Evolutionary conservation across 495 filamentous ascomycete genomes (phyloP), one percentile per base, ranked within the genome.

Genomic region (Penicillium canescens): DNA sequence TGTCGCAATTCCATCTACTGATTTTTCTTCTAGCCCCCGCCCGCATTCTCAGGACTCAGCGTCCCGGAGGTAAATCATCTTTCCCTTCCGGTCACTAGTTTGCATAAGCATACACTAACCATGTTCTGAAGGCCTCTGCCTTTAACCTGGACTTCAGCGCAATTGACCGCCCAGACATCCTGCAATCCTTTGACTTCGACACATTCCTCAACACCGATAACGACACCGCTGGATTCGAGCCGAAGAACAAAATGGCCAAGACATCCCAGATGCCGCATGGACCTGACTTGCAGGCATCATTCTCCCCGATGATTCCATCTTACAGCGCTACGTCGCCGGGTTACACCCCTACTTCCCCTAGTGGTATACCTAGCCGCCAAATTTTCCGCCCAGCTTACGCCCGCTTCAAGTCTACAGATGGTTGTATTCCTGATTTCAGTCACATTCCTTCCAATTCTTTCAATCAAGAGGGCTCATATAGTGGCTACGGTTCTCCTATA

Each of bases 171-270:
- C 73, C 74, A 42, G 81, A 92, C 66, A 86, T 95, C 13, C 75
- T 98, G 42, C 86, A 91, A 63, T 88, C 89, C 60, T 98, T 98
- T 60, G 93, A 98, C 69, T 98, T 98, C 68, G 93, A 98, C 71
- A 91, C 89, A 0, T 98, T 97, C 82, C 75, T 98, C 43, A 85
- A 85, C 55, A 84, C 80, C 8, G 82, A 85, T 55, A 78, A 79
- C 50, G 74, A 74, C 20, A 8, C 39, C 18, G 16, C 16, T 21
- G 39, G 20, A 42, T 42, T 18, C 39, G 2, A 12, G 23, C 12
- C 6, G 39, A 42, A 42, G 39, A 23, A 6, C 20, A 42, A 42
- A 23, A 42, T 3, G 18, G 39, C 18, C 18, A 21, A 23, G 9
- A 42, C 3, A 9, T 23, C 16, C 8, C 18, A n/a, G 34, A 36